phyloP scores from a whole-genome alignment of 139 green algal genomes.

The Chlamydomonas schloesseri region DNA sequence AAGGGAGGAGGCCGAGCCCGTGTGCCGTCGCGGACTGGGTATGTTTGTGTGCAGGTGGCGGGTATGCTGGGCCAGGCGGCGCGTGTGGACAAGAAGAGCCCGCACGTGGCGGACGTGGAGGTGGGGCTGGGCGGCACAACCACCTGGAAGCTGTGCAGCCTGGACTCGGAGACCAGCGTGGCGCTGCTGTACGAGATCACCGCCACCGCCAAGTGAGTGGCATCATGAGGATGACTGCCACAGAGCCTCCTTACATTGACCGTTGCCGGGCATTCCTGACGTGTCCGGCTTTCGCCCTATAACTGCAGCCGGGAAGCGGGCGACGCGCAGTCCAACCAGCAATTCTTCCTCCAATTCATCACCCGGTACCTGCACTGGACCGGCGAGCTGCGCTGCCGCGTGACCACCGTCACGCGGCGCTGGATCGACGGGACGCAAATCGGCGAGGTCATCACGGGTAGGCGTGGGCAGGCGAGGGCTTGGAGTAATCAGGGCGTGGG shows the following conservation, averaged over 20 bases:
- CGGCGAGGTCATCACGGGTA: slow-evolving; percentile 84
- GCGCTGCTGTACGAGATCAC: slow-evolving; percentile 89
- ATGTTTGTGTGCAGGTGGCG: slow-evolving; percentile 32
- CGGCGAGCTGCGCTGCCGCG: slow-evolving; percentile 84
- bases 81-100: slow-evolving; percentile 87
- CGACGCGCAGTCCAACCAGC: slow-evolving; percentile 49
- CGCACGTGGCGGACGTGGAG: slow-evolving; percentile 82
- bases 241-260: too few species aligned
- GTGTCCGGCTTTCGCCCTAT: too few species aligned
- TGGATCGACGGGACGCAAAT: slow-evolving; percentile 81
- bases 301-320: slow-evolving; percentile 11
- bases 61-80: slow-evolving; percentile 89
- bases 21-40: too few species aligned
- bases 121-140: slow-evolving; percentile 93
- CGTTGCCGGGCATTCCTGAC: too few species aligned
- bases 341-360: slow-evolving; percentile 98
- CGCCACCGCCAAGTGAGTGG: slow-evolving; percentile 48
- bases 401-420: slow-evolving; percentile 92
- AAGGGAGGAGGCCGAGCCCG: too few species aligned
- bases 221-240: too few species aligned
- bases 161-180: slow-evolving; percentile 86
- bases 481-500: not conserved
- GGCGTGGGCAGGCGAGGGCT: not conserved
- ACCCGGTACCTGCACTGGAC: slow-evolving; percentile 84
- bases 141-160: slow-evolving; percentile 87